These are phyloP conservation scores for Selaginella moellendorffii DNA, from an alignment of 75 land plant genomes.

Conservation along the genomic window DNA sequence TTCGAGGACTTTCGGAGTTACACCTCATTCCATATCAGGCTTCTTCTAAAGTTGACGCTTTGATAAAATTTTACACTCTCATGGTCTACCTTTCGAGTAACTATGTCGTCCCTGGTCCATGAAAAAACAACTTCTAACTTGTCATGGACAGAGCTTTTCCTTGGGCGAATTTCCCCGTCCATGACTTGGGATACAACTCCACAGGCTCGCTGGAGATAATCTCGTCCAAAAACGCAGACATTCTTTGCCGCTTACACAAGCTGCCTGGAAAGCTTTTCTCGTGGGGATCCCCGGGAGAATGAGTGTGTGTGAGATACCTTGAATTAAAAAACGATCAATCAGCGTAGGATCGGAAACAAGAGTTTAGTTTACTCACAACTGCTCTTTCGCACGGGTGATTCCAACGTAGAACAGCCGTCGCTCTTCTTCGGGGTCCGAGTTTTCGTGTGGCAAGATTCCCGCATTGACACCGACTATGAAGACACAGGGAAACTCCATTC, in stretches of 20 bases:
- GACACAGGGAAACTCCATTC: slow-evolving; percentile 20
- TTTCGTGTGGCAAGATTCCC: slow-evolving; percentile 8
- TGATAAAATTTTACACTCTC: too few relatives aligned
- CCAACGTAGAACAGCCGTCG: slow-evolving; percentile 26
- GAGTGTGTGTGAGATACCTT: background rate
- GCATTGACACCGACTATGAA: slow-evolving; percentile 15
- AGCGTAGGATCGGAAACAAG: background rate
- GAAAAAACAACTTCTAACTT: too few relatives aligned
- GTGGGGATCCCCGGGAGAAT: background rate
- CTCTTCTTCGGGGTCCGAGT: slow-evolving; percentile 11
- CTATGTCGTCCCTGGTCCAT: too few relatives aligned
- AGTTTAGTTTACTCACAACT: slow-evolving; percentile 14
- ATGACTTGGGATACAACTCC: too few relatives aligned
- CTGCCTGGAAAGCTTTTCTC: background rate
- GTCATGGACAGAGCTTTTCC: too few relatives aligned
- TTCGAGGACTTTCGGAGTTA: too few relatives aligned
- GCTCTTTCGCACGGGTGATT: slow-evolving; percentile 19
- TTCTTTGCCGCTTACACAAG: background rate
- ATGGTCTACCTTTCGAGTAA: too few relatives aligned
- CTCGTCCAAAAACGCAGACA: background rate
- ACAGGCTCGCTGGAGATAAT: background rate
- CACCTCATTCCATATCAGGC: too few relatives aligned
- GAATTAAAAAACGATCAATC: background rate
- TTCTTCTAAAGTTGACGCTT: too few relatives aligned
- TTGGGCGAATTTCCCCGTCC: too few relatives aligned